Conservation (phyloP, 495 filamentous ascomycete species). For the Penicillium antarcticum region DNA sequence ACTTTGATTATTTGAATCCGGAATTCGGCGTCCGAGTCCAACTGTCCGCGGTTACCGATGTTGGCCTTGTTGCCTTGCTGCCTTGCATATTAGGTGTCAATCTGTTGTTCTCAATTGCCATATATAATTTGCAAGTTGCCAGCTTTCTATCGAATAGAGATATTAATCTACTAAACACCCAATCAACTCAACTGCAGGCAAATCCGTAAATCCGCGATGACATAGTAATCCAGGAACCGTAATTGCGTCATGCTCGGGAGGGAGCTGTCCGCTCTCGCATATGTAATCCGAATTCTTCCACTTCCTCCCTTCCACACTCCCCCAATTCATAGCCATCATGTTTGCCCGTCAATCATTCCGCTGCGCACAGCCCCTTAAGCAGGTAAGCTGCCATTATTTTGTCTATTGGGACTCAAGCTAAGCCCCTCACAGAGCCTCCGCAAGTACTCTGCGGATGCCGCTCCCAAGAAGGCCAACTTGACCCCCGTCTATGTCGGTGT, state of each 20-base stretch:
- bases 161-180: no score
- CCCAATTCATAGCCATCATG: conserved; percentile 32
- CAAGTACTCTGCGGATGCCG: conserved; percentile 48
- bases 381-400: conserved; percentile 30
- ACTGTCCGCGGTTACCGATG: no score
- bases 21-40: no score
- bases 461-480: conserved; percentile 40
- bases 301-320: conserved; percentile 7
- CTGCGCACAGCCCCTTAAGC: conserved; percentile 45
- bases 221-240: conserved; percentile 9
- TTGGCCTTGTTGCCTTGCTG: background rate
- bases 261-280: conserved; percentile 23
- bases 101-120: background rate
- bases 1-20: no score
- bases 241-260: conserved; percentile 28
- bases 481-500: conserved; percentile 39
- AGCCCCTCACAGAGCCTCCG: conserved; percentile 41
- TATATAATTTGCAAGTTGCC: background rate
- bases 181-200: background rate
- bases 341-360: conserved; percentile 49
- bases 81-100: background rate
- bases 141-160: background rate
- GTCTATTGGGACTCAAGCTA: background rate
- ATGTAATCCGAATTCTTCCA: conserved; percentile 26
- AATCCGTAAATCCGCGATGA: background rate